Evolutionary conservation across 768 basidiomycete genomes (phyloP), one percentile per base, ranked within the genome.

Genomic region (Rhizopogon roseolus): DNA sequence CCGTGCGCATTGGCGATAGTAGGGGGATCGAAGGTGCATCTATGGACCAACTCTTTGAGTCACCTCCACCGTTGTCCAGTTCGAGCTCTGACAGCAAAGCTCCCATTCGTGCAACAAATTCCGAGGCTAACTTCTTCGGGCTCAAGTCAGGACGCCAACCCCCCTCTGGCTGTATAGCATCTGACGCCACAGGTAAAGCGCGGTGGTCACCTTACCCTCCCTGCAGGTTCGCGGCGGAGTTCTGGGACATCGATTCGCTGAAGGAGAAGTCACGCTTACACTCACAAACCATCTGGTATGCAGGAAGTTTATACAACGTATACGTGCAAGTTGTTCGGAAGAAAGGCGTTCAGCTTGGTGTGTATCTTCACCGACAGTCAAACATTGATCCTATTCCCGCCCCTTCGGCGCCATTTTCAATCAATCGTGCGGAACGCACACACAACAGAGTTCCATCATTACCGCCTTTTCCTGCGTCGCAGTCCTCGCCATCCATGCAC

Each of bases 321-420:
- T 96, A 95, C 62, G 85, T 94, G 41, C 93, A 96, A 66, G 78
- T 93, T 42, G 85, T 93, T 48, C 81, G 85, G 59, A 91, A 90
- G 80, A 95, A 95, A 66, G 76, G 75, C 25, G 62, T 76, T 2
- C 93, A 97, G 62, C 75, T 96, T 1, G 94, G 94, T 1, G 82
- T 96, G 29, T 96, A 96, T 62, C 76, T 96, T 2, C 91, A 94
- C 64, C 79, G 94, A 7, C 93, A 95, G 67, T 88, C 86, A 19
- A 85, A 76, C 52, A 78, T 90, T 28, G 92, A 94, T 58, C 80
- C 86, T 7, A 78, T 93, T 34, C 90, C 92, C n/a, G 71, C 78
- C 0, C 69, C 82, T n/a, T 90, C 89, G 36, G 72, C 78, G 1
- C 86, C 85, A 9, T 64, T 58, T 50, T 72, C 74, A 7, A 56